phyloP scores from a whole-genome alignment of 495 filamentous ascomycete genomes.

The Penicillium antarcticum region DNA sequence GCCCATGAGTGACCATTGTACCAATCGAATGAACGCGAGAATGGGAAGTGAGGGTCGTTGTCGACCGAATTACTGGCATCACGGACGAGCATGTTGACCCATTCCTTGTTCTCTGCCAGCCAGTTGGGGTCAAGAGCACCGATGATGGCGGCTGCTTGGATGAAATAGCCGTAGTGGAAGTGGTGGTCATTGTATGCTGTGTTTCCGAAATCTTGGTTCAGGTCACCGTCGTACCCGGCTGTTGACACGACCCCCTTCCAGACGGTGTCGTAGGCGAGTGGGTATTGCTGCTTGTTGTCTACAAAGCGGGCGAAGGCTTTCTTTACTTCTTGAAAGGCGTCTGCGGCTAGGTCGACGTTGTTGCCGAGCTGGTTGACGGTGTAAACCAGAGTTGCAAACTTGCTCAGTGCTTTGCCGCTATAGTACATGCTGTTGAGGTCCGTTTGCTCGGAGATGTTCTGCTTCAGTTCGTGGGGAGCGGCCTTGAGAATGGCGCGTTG shows the following conservation, averaged over 20 bases:
- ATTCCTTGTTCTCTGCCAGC: slow-evolving; percentile 69
- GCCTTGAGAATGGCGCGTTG: slow-evolving; percentile 53
- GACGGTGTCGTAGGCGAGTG: slow-evolving; percentile 73
- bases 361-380: slow-evolving; percentile 63
- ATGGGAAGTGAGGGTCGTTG: slow-evolving; percentile 74
- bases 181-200: slow-evolving; percentile 94
- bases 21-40: slow-evolving; percentile 89
- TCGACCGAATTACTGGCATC: slow-evolving; percentile 75
- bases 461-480: slow-evolving; percentile 62
- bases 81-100: slow-evolving; percentile 74
- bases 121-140: slow-evolving; percentile 75
- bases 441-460: slow-evolving; percentile 67
- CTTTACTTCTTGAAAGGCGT: slow-evolving; percentile 67
- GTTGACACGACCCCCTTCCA: slow-evolving; percentile 88
- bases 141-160: slow-evolving; percentile 84
- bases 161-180: slow-evolving; percentile 89
- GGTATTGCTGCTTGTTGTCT: slow-evolving; percentile 71
- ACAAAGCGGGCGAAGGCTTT: slow-evolving; percentile 71
- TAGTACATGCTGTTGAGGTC: slow-evolving; percentile 93
- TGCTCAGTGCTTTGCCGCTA: slow-evolving; percentile 86
- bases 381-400: slow-evolving; percentile 75
- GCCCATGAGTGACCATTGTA: slow-evolving; percentile 96
- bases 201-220: slow-evolving; percentile 76
- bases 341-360: slow-evolving; percentile 55
- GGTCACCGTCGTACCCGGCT: slow-evolving; percentile 73